Base-by-base conservation (phyloP, 805 yeast species). In the Candida silvicultrix region DNA sequence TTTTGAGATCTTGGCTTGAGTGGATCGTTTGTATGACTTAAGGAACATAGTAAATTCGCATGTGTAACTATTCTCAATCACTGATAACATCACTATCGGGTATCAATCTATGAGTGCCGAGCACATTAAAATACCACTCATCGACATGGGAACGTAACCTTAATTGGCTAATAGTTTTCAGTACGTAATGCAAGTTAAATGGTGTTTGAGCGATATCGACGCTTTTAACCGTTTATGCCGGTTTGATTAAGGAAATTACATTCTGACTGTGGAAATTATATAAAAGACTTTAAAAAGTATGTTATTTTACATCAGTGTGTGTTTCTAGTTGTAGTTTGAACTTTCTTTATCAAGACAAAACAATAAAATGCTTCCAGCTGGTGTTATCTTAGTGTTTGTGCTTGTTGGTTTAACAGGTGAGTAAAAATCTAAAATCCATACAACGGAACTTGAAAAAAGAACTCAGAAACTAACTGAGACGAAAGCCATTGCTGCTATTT, bases 381-480 rank as follows among this genome's bases (percentile, higher is more conserved):
- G 47, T 44, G 47, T 44, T 44, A 44, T 44, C 40, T 40, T 44
- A 18, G 47, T 44, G 21, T 44, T 44, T 25, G 43, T 40, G 11
- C 23, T 44, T 14, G 32, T 44, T 23, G 40, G 43, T 25, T 35
- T 44, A 22, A 40, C 28, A 8, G 39, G 39, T 37, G 16, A 20
- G 39, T 37, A 20, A 15, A 4, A 20, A 37, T 19, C 23, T 14
- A 37, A 20, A 23, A n/a, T n/a, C n/a, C n/a, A n/a, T n/a, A n/a
- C n/a, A n/a, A n/a, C n/a, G n/a, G n/a, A n/a, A n/a, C n/a, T n/a
- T n/a, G n/a, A n/a, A n/a, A n/a, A n/a, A n/a, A n/a, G n/a, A n/a
- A n/a, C n/a, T n/a, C n/a, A n/a, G n/a, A n/a, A 9, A 23, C 25
- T 23, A 23, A 23, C 25, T 23, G 5, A 6, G 25, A 23, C 5